Conservation (phyloP, 495 filamentous ascomycete genomes). For the Cetradonia linearis region DNA sequence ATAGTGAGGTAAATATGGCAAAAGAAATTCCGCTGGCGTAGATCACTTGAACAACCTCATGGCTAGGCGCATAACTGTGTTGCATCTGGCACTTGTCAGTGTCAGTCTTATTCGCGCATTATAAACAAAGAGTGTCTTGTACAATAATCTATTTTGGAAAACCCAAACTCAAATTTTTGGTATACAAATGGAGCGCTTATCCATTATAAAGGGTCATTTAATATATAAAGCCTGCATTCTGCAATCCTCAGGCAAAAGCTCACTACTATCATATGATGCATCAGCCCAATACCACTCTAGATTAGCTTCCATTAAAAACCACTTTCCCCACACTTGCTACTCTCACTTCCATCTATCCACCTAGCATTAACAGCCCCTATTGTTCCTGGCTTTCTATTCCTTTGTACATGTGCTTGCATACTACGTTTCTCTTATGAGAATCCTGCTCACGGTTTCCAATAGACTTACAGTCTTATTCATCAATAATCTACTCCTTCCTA, state of each 20-base stretch:
- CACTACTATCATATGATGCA: neutral
- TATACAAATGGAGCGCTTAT: too few species aligned
- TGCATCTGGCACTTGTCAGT: too few species aligned
- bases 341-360: neutral
- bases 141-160: too few species aligned
- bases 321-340: neutral
- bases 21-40: too few species aligned
- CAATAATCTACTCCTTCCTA: neutral
- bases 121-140: too few species aligned
- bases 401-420: neutral
- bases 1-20: too few species aligned
- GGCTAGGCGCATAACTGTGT: too few species aligned
- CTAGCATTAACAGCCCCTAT: neutral
- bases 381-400: neutral
- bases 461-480: neutral
- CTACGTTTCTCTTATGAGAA: neutral
- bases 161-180: too few species aligned
- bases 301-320: too few species aligned
- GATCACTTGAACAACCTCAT: too few species aligned
- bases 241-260: neutral
- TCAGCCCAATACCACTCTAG: neutral
- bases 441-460: neutral
- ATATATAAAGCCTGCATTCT: neutral
- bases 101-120: too few species aligned
- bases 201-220: too few species aligned